Base-by-base conservation (phyloP, 2,329 filamentous ascomycete species). In the Leptodontidium sp. region DNA sequence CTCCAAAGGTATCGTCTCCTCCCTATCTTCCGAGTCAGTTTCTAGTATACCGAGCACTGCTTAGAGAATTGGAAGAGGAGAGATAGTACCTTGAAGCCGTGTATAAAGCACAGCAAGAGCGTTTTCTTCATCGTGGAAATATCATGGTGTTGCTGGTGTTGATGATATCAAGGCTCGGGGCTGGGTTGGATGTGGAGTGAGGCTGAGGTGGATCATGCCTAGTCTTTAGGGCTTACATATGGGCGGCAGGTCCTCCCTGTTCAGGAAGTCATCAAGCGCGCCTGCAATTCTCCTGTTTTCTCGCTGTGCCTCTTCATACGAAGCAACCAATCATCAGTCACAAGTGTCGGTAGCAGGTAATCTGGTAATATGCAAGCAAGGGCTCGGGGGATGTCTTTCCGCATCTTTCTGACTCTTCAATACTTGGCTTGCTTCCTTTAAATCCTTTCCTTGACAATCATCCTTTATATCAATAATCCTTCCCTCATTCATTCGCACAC, bases 21-120 rank as follows among this genome's bases (percentile, higher is more conserved):
- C 93, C 93, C 90, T 92, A 15, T 21, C 8, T 26, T 9, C 21
- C 12, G 35, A 29, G 57, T 59, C 38, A 59, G 12, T 59, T 17
- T 58, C 3, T 7, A 5, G 21, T 40, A 21, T 59, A 17, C 5
- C 4, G 1, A 14, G 14, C 32, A 40, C 2, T 24, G 32, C 3
- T 8, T 32, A 32, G 29, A 29, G 24, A 55, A 53, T 9, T 32
- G 24, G 4, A 32, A 21, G 17, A 4, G 4, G 58, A n/a, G 5
- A 67, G 17, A 14, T 5, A 14, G 1, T 76, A 89, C 88, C 86
- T 96, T 93, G 87, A 97, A 97, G 78, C 93, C 93, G 80, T 97
- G 93, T 70, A 96, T 93, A 80, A 96, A 96, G 78, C 91, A 92
- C 69, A 97, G 82, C 49, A 97, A 81, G 47, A 97, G 81, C 68